phyloP scores from a whole-genome alignment of 345 rosid species.

The Dipteronia dyeriana region DNA sequence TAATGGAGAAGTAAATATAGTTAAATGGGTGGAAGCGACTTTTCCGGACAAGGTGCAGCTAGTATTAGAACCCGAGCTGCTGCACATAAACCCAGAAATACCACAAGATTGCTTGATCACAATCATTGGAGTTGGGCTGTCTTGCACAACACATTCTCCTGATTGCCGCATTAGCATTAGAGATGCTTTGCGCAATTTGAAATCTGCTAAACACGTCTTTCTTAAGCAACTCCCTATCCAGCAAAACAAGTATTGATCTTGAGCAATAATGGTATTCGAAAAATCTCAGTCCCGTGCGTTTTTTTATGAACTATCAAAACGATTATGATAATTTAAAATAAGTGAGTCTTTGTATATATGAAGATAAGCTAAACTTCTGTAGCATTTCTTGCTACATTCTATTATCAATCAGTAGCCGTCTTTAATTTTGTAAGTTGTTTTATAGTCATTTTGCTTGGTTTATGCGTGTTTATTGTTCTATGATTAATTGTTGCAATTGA shows the following conservation, averaged over 20 bases:
- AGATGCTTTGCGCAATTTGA: conserved; percentile 39
- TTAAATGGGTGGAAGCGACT: conserved; percentile 37
- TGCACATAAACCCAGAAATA: background rate
- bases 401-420: background rate
- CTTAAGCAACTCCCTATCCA: background rate
- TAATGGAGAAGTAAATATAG: conserved; percentile 34
- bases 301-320: background rate
- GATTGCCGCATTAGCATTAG: conserved; percentile 39
- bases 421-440: background rate
- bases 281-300: background rate
- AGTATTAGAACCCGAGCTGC: conserved; percentile 41
- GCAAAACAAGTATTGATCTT: background rate
- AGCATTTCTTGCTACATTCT: background rate
- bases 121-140: conserved; percentile 42
- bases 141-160: conserved; percentile 39
- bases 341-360: background rate
- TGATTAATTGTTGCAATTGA: no score
- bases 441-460: background rate
- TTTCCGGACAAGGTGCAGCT: conserved; percentile 22
- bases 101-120: conserved; percentile 30
- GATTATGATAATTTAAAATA: background rate
- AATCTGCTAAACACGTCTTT: conserved; percentile 20
- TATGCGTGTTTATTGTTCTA: background rate
- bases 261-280: no score
- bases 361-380: background rate